A percentile compares a stretch with the other conserved stretches of the same genome.
Evolutionary conservation across 495 filamentous ascomycete species (phyloP).

Genomic region (Hypoxylon rickii): DNA sequence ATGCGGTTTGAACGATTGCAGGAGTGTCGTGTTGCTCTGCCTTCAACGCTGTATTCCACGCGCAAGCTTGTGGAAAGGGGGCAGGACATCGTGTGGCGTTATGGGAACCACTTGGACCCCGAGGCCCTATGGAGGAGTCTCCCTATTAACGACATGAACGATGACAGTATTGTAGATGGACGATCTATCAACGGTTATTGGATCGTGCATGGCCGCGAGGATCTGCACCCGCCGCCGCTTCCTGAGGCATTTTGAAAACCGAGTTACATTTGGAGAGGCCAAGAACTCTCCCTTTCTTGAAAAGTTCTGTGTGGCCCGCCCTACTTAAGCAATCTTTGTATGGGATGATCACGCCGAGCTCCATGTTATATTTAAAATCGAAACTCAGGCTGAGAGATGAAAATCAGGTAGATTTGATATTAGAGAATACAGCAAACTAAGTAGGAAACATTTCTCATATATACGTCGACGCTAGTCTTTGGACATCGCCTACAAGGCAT

Average conservation of each 20-base stretch:
- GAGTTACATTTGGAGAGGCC: no score
- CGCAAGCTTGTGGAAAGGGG: neutral
- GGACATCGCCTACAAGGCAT: no score
- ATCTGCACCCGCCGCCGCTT: neutral
- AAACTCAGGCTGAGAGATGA: no score
- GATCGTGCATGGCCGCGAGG: neutral
- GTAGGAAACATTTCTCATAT: no score
- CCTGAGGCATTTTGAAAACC: neutral
- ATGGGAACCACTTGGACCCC: neutral
- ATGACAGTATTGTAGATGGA: neutral
- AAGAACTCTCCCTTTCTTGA: no score
- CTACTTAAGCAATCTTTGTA: no score
- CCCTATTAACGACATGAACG: neutral
- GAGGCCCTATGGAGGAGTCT: neutral
- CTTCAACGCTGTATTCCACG: neutral
- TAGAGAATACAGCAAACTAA: no score
- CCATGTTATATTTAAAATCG: no score
- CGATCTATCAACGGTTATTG: neutral
- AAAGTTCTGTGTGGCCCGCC: no score
- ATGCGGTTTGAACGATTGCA: neutral
- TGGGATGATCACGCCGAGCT: no score
- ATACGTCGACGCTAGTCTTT: no score
- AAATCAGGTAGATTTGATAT: no score
- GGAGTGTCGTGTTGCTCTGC: neutral
- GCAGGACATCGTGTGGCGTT: neutral